These are phyloP conservation scores for Verticillium albo-atrum DNA, from an alignment of 2,329 filamentous ascomycete species.

Conservation along the genomic window DNA sequence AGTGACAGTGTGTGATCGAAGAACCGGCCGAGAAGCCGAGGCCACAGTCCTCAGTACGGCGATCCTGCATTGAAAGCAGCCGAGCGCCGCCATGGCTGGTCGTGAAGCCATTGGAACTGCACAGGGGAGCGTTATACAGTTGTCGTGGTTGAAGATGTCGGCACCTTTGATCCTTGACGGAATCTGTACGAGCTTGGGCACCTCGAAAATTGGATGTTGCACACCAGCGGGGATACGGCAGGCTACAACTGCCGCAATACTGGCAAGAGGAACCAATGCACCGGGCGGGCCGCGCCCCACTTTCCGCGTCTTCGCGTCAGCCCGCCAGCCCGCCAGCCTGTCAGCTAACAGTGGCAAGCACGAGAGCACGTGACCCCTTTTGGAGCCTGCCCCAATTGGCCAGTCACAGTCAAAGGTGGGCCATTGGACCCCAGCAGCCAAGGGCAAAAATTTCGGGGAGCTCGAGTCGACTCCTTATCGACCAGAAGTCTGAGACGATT, in stretches of 20 bases:
- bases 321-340: neutral
- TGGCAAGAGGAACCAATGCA: neutral
- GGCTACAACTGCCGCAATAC: neutral
- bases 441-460: slow-evolving; percentile 2
- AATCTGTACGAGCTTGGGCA: neutral
- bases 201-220: neutral
- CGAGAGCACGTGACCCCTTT: neutral
- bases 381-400: neutral
- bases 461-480: slow-evolving; percentile 1
- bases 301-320: neutral
- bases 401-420: neutral
- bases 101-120: slow-evolving; percentile 15
- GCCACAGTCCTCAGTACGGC: slow-evolving; percentile 18
- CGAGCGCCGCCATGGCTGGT: slow-evolving; percentile 14
- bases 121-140: neutral
- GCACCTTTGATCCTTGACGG: neutral
- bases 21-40: slow-evolving; percentile 1
- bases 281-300: neutral
- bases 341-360: neutral
- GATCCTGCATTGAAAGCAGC: slow-evolving; percentile 21
- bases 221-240: too few species aligned
- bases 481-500: neutral
- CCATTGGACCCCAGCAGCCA: neutral
- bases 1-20: neutral
- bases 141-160: neutral